Conservation (phyloP, 1,139 yeast genomes). For the Yamadazyma trypodendri region DNA sequence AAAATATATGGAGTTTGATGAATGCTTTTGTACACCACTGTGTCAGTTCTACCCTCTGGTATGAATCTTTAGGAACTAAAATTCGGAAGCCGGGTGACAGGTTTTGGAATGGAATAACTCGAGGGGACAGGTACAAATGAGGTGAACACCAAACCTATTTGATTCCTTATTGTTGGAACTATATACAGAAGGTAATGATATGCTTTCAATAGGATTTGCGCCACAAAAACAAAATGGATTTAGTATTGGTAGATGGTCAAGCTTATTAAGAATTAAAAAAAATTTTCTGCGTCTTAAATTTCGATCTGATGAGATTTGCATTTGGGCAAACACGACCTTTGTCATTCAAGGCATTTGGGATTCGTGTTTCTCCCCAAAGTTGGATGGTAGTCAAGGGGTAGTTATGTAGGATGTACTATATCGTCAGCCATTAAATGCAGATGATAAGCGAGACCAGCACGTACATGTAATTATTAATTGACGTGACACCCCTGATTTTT, state of each 20-base stretch:
- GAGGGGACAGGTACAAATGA: background rate
- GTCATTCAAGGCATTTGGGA: too few species aligned
- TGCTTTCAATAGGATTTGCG: background rate
- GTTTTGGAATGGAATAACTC: background rate
- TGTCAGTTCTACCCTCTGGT: background rate
- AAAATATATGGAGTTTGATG: background rate
- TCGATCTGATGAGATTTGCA: conserved; percentile 12
- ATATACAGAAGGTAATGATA: conserved; percentile 3
- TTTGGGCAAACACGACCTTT: background rate
- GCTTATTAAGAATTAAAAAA: conserved; percentile 5
- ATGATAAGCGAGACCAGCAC: too few species aligned
- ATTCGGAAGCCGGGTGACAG: conserved; percentile 1
- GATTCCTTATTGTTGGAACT: background rate
- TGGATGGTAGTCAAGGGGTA: too few species aligned
- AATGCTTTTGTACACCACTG: background rate
- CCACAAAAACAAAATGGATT: conserved; percentile 1
- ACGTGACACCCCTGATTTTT: background rate
- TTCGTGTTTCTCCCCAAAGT: too few species aligned
- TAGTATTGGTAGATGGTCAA: background rate
- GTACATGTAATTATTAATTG: background rate
- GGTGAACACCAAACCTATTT: background rate
- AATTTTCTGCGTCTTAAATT: conserved; percentile 7
- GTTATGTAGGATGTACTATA: too few species aligned
- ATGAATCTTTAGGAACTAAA: background rate
- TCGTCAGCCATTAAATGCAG: too few species aligned